Evolutionary conservation across 1,284 basidiomycete genomes (phyloP).

Genomic region (Coniferiporia sulphurascens): DNA sequence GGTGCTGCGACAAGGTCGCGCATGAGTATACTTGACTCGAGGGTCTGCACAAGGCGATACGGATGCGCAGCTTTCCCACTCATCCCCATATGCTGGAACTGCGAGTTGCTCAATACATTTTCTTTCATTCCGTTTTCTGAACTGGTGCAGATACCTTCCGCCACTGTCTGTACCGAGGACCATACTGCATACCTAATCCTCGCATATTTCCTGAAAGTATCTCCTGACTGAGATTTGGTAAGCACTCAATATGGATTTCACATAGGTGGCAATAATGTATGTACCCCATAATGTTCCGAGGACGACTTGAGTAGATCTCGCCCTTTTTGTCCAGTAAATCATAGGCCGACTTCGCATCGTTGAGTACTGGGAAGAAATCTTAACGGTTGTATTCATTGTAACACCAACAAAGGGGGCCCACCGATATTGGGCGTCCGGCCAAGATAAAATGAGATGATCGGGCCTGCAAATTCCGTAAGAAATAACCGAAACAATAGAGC

Average conservation of each 20-base stretch:
- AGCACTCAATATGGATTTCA: not conserved
- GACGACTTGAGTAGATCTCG: conserved; percentile 35
- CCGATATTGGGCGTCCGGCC: conserved; percentile 7
- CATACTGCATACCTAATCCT: conserved; percentile 18
- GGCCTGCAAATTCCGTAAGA: not conserved
- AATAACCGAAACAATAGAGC: not conserved
- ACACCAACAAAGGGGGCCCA: not conserved
- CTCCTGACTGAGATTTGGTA: conserved; percentile 6
- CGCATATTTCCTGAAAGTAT: conserved; percentile 24
- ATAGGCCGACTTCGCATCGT: conserved; percentile 27
- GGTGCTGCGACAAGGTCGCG: not conserved
- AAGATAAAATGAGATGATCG: conserved; percentile 6
- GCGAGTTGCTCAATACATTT: not conserved
- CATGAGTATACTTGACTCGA: conserved; percentile 6
- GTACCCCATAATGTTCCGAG: conserved; percentile 31
- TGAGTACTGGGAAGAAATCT: conserved; percentile 26
- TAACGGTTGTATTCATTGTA: too few species aligned
- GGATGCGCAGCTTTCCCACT: not conserved
- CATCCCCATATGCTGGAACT: conserved; percentile 11
- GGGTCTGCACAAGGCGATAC: not conserved
- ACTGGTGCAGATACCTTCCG: not conserved
- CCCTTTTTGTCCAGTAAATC: conserved; percentile 35
- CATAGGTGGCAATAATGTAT: not conserved
- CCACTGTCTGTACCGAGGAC: conserved; percentile 9
- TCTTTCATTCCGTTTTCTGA: not conserved